Conservation (phyloP, 176 grass and related monocot genomes). For the Coix lacrymajobi region DNA sequence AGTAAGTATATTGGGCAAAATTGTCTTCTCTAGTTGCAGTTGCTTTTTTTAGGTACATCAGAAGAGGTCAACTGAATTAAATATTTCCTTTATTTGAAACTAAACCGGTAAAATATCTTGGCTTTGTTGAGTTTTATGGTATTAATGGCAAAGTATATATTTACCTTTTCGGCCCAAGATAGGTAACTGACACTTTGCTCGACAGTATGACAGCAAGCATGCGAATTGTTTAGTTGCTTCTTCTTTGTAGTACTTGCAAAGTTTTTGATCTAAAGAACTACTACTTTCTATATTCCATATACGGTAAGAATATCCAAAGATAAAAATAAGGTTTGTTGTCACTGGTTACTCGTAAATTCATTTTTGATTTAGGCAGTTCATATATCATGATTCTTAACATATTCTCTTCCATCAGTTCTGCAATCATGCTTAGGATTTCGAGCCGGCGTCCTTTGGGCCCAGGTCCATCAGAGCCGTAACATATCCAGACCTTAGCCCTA, state of each 20-base stretch:
- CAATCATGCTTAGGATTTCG: background rate
- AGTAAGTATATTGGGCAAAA: background rate
- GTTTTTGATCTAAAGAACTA: conserved; percentile 79
- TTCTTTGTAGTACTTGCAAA: conserved; percentile 56
- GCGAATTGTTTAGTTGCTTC: conserved; percentile 5
- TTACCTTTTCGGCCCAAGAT: conserved; percentile 58
- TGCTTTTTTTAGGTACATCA: conserved; percentile 38
- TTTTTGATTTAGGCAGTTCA: conserved; percentile 13
- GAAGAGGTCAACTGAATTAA: conserved; percentile 50
- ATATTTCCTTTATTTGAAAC: conserved; percentile 68
- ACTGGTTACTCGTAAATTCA: background rate
- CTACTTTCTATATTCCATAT: conserved; percentile 60
- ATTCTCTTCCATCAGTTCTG: conserved; percentile 34
- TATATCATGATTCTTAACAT: conserved; percentile 7
- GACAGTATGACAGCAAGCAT: background rate
- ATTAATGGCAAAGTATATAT: conserved; percentile 70
- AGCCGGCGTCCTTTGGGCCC: too few relatives aligned
- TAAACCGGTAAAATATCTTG: conserved; percentile 64
- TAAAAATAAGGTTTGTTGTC: conserved; percentile 65
- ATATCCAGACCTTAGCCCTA: too few relatives aligned
- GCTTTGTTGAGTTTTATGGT: conserved; percentile 75
- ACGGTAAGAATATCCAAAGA: conserved; percentile 59
- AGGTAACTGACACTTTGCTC: conserved; percentile 28
- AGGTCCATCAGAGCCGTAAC: too few relatives aligned
- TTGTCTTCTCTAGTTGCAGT: background rate